Base-by-base conservation (phyloP, 257 asterid genomes). In the Catharanthus roseus region DNA sequence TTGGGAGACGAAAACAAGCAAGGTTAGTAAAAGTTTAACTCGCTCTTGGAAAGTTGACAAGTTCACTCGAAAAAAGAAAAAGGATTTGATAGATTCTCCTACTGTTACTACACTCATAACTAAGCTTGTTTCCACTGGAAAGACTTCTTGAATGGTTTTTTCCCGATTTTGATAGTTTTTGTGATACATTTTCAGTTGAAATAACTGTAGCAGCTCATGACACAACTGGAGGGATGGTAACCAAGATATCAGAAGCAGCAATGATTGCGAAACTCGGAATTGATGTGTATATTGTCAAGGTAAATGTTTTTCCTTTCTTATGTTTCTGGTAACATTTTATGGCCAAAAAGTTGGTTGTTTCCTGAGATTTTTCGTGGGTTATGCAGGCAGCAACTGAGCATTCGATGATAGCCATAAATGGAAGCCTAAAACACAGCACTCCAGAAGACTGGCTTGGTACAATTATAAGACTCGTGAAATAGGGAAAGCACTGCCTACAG, bases 361-460 rank as follows among this genome's bases (percentile, higher is more conserved):
- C 50, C 24, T 45, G 64, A 36, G 45, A 18, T 9, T 44, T 65
- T 60, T 42, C 12, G 0, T n/a, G 54, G 18, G 6, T 39, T 39
- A 69, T 54, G 56, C 86, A 90, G 97, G 97, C 96, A 53, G 96
- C 96, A 10, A 91, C 97, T 0, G 81, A 80, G 47, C 95, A 93
- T 86, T 93, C 97, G 7, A 72, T 75, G 60, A 75, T 54, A 73
- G 96, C 99, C 71, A 81, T 91, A 19, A 71, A 74, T 54, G 99
- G 98, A 24, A 74, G 58, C 57, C 77, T 85, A 65, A 82, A 70
- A 72, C 76, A 83, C 24, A 72, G 67, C 33, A 77, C 85, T 60
- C 97, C 97, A n/a, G 83, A 88, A 10, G 93, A 87, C 77, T 93
- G 99, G 99, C 88, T 84, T 0, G 99, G 99, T 61, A 95, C 99